phyloP scores from a whole-genome alignment of 2,329 filamentous ascomycete genomes.

The Coleophoma cylindrospora region DNA sequence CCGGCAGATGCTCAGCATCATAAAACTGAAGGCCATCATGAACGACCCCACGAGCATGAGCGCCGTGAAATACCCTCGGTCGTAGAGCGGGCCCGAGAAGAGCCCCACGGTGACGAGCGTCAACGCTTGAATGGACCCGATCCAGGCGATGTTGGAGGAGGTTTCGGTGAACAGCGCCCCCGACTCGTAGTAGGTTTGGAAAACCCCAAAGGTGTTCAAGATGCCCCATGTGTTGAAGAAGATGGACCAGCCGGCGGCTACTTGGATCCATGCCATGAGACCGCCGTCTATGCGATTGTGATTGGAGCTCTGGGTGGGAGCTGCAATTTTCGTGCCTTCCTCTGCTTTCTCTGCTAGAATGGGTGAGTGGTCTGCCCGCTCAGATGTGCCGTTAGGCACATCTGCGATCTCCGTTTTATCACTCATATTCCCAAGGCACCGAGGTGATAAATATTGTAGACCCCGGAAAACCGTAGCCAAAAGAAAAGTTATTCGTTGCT shows the following conservation, averaged over 20 bases:
- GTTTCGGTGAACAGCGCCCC: conserved; percentile 30
- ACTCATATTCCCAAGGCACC: too few species aligned
- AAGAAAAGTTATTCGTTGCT: too few species aligned
- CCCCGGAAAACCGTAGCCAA: too few species aligned
- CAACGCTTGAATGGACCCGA: conserved; percentile 41
- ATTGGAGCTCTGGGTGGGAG: neutral
- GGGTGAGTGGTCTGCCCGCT: too few species aligned
- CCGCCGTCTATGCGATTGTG: conserved; percentile 37
- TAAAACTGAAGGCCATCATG: conserved; percentile 39
- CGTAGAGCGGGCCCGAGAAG: conserved; percentile 19
- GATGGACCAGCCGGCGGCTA: conserved; percentile 42
- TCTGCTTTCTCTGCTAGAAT: too few species aligned
- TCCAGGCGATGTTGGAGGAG: conserved; percentile 37
- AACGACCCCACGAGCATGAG: conserved; percentile 33
- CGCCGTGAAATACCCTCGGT: conserved; percentile 37
- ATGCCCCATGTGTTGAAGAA: conserved; percentile 50
- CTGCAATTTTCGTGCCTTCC: too few species aligned
- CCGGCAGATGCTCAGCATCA: conserved; percentile 31
- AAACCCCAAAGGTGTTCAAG: conserved; percentile 43
- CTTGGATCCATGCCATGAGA: conserved; percentile 47
- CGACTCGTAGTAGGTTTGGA: conserved; percentile 45
- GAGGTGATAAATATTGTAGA: too few species aligned
- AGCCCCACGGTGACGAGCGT: conserved; percentile 36
- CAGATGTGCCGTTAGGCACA: too few species aligned
- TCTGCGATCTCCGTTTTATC: too few species aligned